Evolutionary conservation across 169 alveolate genomes (phyloP), one percentile per base, ranked within the genome.

Genomic region (Plasmodium yoelii): DNA sequence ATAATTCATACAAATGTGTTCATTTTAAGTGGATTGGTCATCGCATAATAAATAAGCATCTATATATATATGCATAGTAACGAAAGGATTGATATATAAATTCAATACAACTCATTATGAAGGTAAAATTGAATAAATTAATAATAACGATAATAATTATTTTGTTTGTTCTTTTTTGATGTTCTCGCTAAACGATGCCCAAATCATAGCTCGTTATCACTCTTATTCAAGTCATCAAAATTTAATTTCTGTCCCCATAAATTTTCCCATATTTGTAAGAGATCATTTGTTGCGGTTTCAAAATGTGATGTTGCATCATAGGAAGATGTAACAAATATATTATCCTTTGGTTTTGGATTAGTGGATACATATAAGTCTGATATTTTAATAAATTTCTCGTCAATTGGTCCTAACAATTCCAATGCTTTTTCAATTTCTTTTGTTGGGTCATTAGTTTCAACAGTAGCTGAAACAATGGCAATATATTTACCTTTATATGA

Each of bases 251-350:
- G 75, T 12, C 91, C 91, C 60, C 63, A 84, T 34, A 84, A n/a
- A 51, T 84, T 84, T 64, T 84, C 97, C 82, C 91, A 95, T 95
- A 95, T 94, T 70, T 88, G 75, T 53, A 98, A 92, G 12, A 98
- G 98, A 84, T 98, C 99, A 49, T 97, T 97, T 39, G 98, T 93
- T n/a, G 99, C 99, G 42, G 98, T 92, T 93, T 98, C 99, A 88
- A 98, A 98, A 94, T 98, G 99, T 57, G 98, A 95, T 51, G 98
- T 95, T 13, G 99, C 99, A 84, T 97, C 99, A 94, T 97, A 98
- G 19, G 98, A 95, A 60, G 93, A 93, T 24, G 99, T 95, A 24
- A 98, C 97, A 90, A 93, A 98, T 13, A 98, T 93, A 75, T 97
- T 95, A 73, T 97, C 98, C 28, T 88, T 90, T 39, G 84, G 91